Conservation (phyloP, 2,329 filamentous ascomycete genomes). For the Tolypocladium paradoxum region DNA sequence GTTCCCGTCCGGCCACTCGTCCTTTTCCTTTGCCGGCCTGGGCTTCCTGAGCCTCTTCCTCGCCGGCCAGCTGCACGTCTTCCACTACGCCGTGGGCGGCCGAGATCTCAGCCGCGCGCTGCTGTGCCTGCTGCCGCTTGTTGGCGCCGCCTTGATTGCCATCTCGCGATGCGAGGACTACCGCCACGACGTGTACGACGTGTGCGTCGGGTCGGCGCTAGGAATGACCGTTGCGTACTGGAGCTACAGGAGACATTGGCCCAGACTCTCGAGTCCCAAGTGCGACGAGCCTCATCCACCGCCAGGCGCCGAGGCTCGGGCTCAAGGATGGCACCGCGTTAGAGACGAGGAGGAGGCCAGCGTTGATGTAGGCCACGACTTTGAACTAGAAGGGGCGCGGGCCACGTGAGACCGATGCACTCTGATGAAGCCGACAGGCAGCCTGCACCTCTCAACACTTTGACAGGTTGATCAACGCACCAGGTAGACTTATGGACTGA, state of each 20-base stretch:
- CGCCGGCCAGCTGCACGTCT: conserved; percentile 54
- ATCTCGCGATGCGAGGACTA: conserved; percentile 62
- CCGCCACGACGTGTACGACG: conserved; percentile 61
- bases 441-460: not conserved
- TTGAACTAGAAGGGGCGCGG: conserved; percentile 13
- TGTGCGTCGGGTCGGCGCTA: conserved; percentile 48
- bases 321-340: conserved; percentile 30
- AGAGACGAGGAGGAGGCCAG: conserved; percentile 43
- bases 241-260: conserved; percentile 57
- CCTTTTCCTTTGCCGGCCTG: conserved; percentile 68
- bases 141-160: conserved; percentile 56
- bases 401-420: conserved; percentile 13
- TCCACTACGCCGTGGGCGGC: conserved; percentile 29
- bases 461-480: too few species aligned
- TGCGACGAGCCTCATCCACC: conserved; percentile 49
- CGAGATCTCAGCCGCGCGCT: conserved; percentile 46
- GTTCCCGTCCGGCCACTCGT: conserved; percentile 72
- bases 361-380: conserved; percentile 23
- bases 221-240: conserved; percentile 52
- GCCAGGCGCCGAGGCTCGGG: conserved; percentile 25
- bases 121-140: conserved; percentile 44
- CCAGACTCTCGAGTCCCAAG: conserved; percentile 35
- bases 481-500: not conserved
- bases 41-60: conserved; percentile 64
- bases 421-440: not conserved